Percentiles rank a stretch among this genome's conserved stretches.
phyloP scores from a whole-genome alignment of 495 filamentous ascomycete genomes.

The Letharia lupina region DNA sequence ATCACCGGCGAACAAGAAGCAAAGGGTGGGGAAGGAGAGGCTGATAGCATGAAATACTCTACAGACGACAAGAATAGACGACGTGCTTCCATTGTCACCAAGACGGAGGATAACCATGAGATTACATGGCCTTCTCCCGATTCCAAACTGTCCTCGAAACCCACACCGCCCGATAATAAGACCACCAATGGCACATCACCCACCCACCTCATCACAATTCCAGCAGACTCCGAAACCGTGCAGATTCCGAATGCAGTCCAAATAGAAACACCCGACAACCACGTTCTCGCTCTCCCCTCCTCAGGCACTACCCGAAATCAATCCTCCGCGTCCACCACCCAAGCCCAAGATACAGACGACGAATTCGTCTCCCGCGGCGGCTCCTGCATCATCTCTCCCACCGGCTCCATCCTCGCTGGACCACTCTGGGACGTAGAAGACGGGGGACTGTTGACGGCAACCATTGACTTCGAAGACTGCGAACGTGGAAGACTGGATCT shows the following conservation, averaged over 20 bases:
- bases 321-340: background rate
- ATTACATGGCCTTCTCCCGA: constrained; percentile 39
- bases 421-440: constrained; percentile 80
- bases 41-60: constrained; percentile 15
- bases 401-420: constrained; percentile 67
- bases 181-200: constrained; percentile 10
- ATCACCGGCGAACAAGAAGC: constrained; percentile 30
- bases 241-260: background rate
- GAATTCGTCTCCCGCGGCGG: constrained; percentile 62
- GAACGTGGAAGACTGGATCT: constrained; percentile 52
- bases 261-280: constrained; percentile 13
- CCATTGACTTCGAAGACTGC: constrained; percentile 57
- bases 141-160: background rate
- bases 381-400: constrained; percentile 70
- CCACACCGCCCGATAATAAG: background rate
- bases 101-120: constrained; percentile 44
- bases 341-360: constrained; percentile 23
- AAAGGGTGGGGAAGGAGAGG: constrained; percentile 5
- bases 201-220: constrained; percentile 10
- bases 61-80: constrained; percentile 19
- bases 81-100: constrained; percentile 30
- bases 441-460: constrained; percentile 39
- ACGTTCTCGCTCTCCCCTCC: constrained; percentile 18
- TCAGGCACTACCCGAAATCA: background rate
- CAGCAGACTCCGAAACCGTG: constrained; percentile 12